Conservation (phyloP, 768 basidiomycete species). For the Chalciporus sphaerocephalus region DNA sequence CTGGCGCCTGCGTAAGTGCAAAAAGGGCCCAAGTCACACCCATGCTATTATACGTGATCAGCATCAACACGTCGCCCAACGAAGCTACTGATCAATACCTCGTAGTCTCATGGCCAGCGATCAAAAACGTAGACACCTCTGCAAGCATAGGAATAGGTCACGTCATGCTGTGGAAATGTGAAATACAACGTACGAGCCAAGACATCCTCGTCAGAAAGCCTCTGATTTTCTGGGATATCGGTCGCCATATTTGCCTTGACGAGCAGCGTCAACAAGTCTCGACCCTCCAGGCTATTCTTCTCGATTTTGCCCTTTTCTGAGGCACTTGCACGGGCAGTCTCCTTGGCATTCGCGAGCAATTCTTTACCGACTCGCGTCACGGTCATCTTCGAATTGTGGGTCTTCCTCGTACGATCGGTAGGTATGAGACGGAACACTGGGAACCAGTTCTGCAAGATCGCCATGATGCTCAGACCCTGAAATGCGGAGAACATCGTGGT, state of each 20-base stretch:
- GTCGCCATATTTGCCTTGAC: too few species aligned
- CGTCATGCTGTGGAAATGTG: not conserved
- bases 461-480: slow-evolving; percentile 7
- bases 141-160: not conserved
- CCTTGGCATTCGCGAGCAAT: slow-evolving; percentile 49
- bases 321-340: slow-evolving; percentile 24
- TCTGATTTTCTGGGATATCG: slow-evolving; percentile 51
- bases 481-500: slow-evolving; percentile 25
- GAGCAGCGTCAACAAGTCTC: slow-evolving; percentile 57
- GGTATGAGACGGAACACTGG: slow-evolving; percentile 37
- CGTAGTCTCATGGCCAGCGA: slow-evolving; percentile 59
- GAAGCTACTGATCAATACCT: slow-evolving; percentile 29
- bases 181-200: slow-evolving; percentile 41
- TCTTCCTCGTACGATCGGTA: slow-evolving; percentile 12
- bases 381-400: slow-evolving; percentile 31
- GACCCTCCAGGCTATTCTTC: slow-evolving; percentile 32
- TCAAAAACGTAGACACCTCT: slow-evolving; percentile 61
- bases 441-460: slow-evolving; percentile 32
- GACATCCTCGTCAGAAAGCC: slow-evolving; percentile 60
- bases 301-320: slow-evolving; percentile 29
- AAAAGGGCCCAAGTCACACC: slow-evolving; percentile 57
- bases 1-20: slow-evolving; percentile 45
- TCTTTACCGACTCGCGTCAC: slow-evolving; percentile 51
- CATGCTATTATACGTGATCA: slow-evolving; percentile 18
- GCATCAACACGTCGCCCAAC: too few species aligned